Evolutionary conservation across 2,329 filamentous ascomycete genomes (phyloP), one percentile per base, ranked within the genome.

Genomic region (Botrytis porri): DNA sequence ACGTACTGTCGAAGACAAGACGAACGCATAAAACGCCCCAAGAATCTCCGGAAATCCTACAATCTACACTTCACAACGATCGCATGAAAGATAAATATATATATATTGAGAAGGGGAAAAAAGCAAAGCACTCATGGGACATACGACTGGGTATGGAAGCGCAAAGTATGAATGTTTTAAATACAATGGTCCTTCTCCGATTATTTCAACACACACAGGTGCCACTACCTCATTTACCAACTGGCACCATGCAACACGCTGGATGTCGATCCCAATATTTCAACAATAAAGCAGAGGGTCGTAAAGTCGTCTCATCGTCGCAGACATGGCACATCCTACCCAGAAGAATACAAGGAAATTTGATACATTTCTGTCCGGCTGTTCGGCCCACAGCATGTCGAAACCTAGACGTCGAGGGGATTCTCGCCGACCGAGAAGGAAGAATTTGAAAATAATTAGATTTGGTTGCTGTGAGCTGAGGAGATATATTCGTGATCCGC

Each of bases 401-500:
- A 71, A 71, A 57, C 45, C n/a, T 14, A 45, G 51, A 67, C 29
- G 25, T 67, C 62, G 48, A 67, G 29, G 6, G 39, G 51, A n/a
- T 25, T 29, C 37, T 48, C 62, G 48, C 37, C 6, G n/a, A 69
- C 51, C 16, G 45, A 67, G 41, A 48, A 35, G 59, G 35, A 71
- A 62, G 48, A 60, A 72, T 74, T 72, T 57, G 63, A 66, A 76
- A 77, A 60, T 60, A 69, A 45, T 69, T 61, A 60, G 54, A 70
- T 41, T 62, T 69, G 54, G 69, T 66, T 76, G 78, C 77, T 76
- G 75, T 77, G 77, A 76, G 78, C 77, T 79, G 79, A 79, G 78
- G 82, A 83, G 81, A 81, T 82, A 77, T 81, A 82, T 77, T 75
- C 45, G 25, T 81, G 81, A 83, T 83, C 84, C 83, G 85, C 81